A percentile compares a stretch with the other conserved stretches of the same genome.
These are phyloP conservation scores for Hymenoscyphus occultus DNA, from an alignment of 2,329 filamentous ascomycete species.

Conservation along the genomic window DNA sequence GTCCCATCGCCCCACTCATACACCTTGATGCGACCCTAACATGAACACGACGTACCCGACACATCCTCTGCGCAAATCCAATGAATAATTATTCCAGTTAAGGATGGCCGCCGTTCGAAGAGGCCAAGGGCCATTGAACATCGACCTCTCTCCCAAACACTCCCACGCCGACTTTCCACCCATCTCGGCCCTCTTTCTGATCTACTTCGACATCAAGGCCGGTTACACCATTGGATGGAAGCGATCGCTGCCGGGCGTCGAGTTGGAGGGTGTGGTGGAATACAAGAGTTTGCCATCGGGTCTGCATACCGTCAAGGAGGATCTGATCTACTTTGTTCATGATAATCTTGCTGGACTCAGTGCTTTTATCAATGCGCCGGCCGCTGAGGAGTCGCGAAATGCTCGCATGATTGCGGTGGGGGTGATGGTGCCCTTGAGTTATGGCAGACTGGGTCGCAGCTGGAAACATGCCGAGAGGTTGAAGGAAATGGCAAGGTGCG, in stretches of 20 bases:
- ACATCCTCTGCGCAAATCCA: background rate
- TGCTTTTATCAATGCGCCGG: slow-evolving; percentile 83
- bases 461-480: slow-evolving; percentile 83
- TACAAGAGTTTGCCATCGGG: slow-evolving; percentile 96
- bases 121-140: slow-evolving; percentile 35
- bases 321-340: slow-evolving; percentile 93
- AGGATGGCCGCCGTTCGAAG: slow-evolving; percentile 34
- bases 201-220: slow-evolving; percentile 88
- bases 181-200: slow-evolving; percentile 79
- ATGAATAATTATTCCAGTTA: slow-evolving; percentile 3
- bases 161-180: slow-evolving; percentile 50
- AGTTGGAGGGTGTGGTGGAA: slow-evolving; percentile 84
- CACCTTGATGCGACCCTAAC: background rate
- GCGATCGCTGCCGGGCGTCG: slow-evolving; percentile 63
- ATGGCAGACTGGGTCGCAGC: slow-evolving; percentile 78
- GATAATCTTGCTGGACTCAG: slow-evolving; percentile 81
- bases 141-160: slow-evolving; percentile 30
- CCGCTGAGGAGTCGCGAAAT: slow-evolving; percentile 75
- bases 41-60: background rate
- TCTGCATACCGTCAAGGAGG: slow-evolving; percentile 80
- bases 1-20: background rate
- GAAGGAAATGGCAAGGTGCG: slow-evolving; percentile 69
- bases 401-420: slow-evolving; percentile 93
- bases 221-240: slow-evolving; percentile 93
- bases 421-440: slow-evolving; percentile 79